Percentiles rank a stretch among this genome's conserved stretches.
These are phyloP conservation scores for Astrothelium subdiscretum DNA, from an alignment of 495 filamentous ascomycete genomes.

Conservation along the genomic window DNA sequence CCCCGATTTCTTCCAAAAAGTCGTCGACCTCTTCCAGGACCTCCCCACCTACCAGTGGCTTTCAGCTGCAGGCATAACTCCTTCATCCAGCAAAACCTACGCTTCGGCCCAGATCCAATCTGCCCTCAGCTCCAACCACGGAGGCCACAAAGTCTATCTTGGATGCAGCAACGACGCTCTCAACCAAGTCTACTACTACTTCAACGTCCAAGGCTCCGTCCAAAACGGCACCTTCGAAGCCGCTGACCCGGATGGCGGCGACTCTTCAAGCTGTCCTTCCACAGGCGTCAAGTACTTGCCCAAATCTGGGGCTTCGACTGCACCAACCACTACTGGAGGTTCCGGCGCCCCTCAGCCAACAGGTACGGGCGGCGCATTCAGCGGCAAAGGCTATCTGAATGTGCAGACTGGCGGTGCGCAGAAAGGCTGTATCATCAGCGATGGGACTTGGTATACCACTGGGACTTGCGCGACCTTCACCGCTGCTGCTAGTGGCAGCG, in stretches of 20 bases:
- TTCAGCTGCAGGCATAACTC: constrained; percentile 50
- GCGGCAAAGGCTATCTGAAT: constrained; percentile 48
- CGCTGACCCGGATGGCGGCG: constrained; percentile 47
- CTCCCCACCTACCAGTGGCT: constrained; percentile 46
- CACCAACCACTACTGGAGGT: constrained; percentile 1
- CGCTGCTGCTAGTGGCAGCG: constrained; percentile 15
- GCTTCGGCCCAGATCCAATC: constrained; percentile 47
- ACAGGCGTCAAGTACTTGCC: constrained; percentile 55
- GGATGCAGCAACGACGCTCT: constrained; percentile 49
- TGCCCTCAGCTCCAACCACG: constrained; percentile 46
- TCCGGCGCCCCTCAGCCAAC: constrained; percentile 10
- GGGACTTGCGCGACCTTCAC: constrained; percentile 63
- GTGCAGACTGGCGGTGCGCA: constrained; percentile 37
- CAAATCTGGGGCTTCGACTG: constrained; percentile 35
- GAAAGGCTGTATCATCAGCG: constrained; percentile 59
- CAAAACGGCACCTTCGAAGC: constrained; percentile 67
- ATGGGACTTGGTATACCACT: constrained; percentile 54
- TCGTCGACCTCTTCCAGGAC: constrained; percentile 47
- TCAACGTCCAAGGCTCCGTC: constrained; percentile 64
- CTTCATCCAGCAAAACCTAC: constrained; percentile 50
- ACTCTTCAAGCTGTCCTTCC: constrained; percentile 46
- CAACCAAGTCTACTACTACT: constrained; percentile 79
- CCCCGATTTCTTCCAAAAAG: constrained; percentile 47
- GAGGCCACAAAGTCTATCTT: constrained; percentile 56
- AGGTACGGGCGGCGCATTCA: too few species aligned